Evolutionary conservation across 2,329 filamentous ascomycete genomes (phyloP).

Genomic region (Myriosclerotinia scirpicola): DNA sequence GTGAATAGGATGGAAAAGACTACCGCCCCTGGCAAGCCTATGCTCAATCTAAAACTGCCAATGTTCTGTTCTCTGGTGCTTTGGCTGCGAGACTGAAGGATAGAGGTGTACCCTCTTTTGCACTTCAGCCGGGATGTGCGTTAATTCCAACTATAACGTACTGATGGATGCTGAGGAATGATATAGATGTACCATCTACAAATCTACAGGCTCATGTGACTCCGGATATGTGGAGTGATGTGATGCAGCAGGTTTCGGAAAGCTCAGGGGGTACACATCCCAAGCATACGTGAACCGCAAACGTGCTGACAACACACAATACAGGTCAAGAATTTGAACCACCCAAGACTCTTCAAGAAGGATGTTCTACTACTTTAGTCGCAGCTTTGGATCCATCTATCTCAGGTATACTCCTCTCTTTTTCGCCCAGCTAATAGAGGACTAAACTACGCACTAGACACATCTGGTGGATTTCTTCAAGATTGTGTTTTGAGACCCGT

Average conservation of each 20-base stretch:
- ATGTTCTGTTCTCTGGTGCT: conserved; percentile 40
- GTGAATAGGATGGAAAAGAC: conserved; percentile 26
- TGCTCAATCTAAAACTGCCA: conserved; percentile 47
- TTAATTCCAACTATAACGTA: conserved; percentile 25
- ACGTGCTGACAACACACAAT: neutral
- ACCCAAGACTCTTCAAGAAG: conserved; percentile 23
- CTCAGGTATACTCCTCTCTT: neutral
- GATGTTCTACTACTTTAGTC: conserved; percentile 40
- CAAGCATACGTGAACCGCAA: neutral
- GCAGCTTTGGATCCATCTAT: conserved; percentile 43
- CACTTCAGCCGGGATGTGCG: conserved; percentile 27
- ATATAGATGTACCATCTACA: conserved; percentile 25
- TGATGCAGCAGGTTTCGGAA: neutral
- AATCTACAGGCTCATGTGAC: conserved; percentile 28
- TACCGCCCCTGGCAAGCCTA: conserved; percentile 44
- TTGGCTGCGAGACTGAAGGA: conserved; percentile 21
- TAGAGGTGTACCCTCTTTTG: conserved; percentile 23
- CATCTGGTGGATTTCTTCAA: conserved; percentile 21
- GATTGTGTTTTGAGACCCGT: conserved; percentile 22
- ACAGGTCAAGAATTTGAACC: conserved; percentile 8
- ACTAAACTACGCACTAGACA: neutral
- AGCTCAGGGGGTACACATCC: neutral
- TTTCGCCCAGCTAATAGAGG: no score
- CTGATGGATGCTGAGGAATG: neutral
- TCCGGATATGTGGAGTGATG: conserved; percentile 21